A percentile compares a stretch with the other conserved stretches of the same genome.
Conservation (phyloP, 805 yeast species). For the Starmerella bombicola region DNA sequence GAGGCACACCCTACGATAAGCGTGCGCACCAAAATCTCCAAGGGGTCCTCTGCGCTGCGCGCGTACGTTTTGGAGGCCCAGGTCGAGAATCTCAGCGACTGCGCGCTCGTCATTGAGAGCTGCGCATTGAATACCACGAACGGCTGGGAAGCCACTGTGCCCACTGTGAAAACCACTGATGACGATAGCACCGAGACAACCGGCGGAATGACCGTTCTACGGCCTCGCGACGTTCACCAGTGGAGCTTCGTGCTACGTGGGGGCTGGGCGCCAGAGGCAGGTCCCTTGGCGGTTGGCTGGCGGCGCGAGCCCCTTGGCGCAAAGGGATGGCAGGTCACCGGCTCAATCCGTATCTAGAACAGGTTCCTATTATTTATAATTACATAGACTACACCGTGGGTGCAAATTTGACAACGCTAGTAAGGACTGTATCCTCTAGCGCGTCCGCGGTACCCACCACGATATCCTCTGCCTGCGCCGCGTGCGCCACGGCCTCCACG, state of each 20-base stretch:
- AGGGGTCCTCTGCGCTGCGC: slow-evolving; percentile 9
- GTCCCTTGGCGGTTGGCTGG: slow-evolving; percentile 26
- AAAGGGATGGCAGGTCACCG: slow-evolving; percentile 26
- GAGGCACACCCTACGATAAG: slow-evolving; percentile 26
- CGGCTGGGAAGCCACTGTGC: slow-evolving; percentile 20
- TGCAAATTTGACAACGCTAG: slow-evolving; percentile 19
- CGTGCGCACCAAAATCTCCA: slow-evolving; percentile 25
- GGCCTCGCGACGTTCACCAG: slow-evolving; percentile 26
- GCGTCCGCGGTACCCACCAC: slow-evolving; percentile 15
- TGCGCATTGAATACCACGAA: slow-evolving; percentile 23
- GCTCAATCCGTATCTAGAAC: slow-evolving; percentile 12
- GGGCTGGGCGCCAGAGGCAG: slow-evolving; percentile 16
- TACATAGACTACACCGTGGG: too few relatives aligned
- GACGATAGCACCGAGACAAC: slow-evolving; percentile 1
- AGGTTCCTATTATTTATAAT: too few relatives aligned
- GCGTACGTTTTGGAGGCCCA: slow-evolving; percentile 26
- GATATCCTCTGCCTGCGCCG: slow-evolving; percentile 31
- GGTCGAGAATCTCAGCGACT: slow-evolving; percentile 27
- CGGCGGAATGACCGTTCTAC: slow-evolving; percentile 16
- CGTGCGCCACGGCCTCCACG: slow-evolving; percentile 32
- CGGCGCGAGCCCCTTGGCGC: slow-evolving; percentile 30
- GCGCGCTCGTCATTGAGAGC: slow-evolving; percentile 25
- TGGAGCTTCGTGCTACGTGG: slow-evolving; percentile 20
- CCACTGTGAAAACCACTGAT: not conserved
- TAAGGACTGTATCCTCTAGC: slow-evolving; percentile 37